Base-by-base conservation (phyloP, 208 protist species). In the Wallacemonas sp. region DNA sequence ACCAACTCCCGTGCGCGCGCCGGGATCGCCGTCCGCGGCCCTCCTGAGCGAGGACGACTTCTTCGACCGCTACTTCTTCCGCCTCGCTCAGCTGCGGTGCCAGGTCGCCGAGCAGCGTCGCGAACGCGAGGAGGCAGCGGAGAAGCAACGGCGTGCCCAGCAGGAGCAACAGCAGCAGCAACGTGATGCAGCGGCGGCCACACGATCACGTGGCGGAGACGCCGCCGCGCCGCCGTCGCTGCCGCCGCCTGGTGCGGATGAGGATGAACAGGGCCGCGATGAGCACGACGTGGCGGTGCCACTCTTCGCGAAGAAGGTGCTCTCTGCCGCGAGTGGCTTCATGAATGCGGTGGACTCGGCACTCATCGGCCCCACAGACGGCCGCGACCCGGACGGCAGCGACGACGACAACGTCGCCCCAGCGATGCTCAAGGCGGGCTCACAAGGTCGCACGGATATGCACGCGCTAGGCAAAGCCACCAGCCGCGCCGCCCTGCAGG, bases 1-100 rank as follows among this genome's bases (percentile, higher is more conserved):
- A n/a, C 52, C 44, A 2, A 58, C 46, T 9, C 44, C 34, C 9
- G 34, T 29, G 30, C 52, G 52, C 14, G 14, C 29, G 14, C 30
- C 52, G 24, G 52, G 52, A 24, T 58, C 52, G 19, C 32, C 48
- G 17, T 26, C 52, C 4, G 58, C 48, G 1, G 41, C 24, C 57
- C 64, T 67, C 21, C 56, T 94, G 1, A 78, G 47, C 5, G 81
- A 88, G 55, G 81, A 92, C 64, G 75, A 69, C n/a, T 94, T 94
- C 49, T 91, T 94, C 67, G 82, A 91, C 36, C 88, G 85, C 21
- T 94, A 94, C 73, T 92, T 92, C 65, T 92, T 94, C 62, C 85
- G 85, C 24, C 83, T 94, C n/a, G 67, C 75, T 21, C 82, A 92
- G 79, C 73, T 91, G 56, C 88, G 88, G 5, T 32, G 33, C 21